Percentiles rank a stretch among this genome's conserved stretches.
phyloP scores from a whole-genome alignment of 2,329 filamentous ascomycete genomes.

The Fusarium protoensiforme region DNA sequence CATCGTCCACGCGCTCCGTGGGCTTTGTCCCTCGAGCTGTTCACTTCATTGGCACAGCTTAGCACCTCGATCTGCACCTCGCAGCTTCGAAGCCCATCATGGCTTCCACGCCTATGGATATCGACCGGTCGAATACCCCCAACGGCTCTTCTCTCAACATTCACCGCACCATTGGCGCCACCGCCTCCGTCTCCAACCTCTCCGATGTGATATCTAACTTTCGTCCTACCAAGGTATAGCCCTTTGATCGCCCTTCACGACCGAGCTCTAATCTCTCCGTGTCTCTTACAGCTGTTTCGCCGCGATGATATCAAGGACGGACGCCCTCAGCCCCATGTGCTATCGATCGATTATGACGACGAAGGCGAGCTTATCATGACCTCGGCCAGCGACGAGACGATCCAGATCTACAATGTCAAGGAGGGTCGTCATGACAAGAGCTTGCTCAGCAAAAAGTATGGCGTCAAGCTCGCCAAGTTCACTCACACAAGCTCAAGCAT shows the following conservation, averaged over 20 bases:
- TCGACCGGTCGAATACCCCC: slow-evolving; percentile 57
- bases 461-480: slow-evolving; percentile 92
- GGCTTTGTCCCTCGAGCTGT: slow-evolving; percentile 9
- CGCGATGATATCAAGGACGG: slow-evolving; percentile 66
- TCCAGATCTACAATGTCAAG: slow-evolving; percentile 94
- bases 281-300: slow-evolving; percentile 61
- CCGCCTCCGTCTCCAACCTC: slow-evolving; percentile 71
- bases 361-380: slow-evolving; percentile 92
- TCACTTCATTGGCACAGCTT: neutral
- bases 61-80: neutral
- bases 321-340: slow-evolving; percentile 71
- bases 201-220: slow-evolving; percentile 82
- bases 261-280: neutral
- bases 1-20: neutral
- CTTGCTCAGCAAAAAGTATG: slow-evolving; percentile 95
- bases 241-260: neutral
- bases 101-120: slow-evolving; percentile 67
- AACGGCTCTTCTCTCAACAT: slow-evolving; percentile 62
- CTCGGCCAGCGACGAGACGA: slow-evolving; percentile 91
- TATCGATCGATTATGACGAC: slow-evolving; percentile 97
- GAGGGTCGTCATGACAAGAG: slow-evolving; percentile 91
- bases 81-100: slow-evolving; percentile 46
- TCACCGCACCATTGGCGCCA: slow-evolving; percentile 57
- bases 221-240: slow-evolving; percentile 77
- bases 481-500: slow-evolving; percentile 92